Conservation (phyloP, 345 rosid species). For the Syzygium aromaticum region DNA sequence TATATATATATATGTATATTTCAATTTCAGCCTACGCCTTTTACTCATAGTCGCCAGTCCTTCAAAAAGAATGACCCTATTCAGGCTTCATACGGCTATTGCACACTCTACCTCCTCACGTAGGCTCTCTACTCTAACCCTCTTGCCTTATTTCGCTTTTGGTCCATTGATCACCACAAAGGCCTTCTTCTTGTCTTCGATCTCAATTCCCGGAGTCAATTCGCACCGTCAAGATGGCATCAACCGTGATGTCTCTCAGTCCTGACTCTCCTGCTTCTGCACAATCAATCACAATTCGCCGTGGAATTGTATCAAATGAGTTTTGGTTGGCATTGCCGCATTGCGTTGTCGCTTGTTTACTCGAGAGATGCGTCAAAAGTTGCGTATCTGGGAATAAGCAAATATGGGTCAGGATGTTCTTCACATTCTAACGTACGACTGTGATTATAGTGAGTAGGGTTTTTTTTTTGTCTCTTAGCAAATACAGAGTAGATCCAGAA, state of each 20-base stretch:
- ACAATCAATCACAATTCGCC: constrained; percentile 35
- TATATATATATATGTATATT: too few species aligned
- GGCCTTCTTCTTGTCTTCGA: not conserved
- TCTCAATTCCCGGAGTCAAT: not conserved
- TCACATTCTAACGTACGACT: not conserved
- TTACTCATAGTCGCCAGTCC: not conserved
- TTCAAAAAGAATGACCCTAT: too few species aligned
- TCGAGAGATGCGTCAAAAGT: not conserved
- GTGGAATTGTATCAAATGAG: not conserved
- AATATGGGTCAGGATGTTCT: not conserved
- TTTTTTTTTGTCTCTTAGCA: not conserved
- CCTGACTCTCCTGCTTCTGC: constrained; percentile 43
- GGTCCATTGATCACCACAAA: too few species aligned
- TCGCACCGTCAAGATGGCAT: not conserved
- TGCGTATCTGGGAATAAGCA: not conserved
- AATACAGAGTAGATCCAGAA: not conserved
- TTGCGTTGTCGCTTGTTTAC: not conserved
- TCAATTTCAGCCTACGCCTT: too few species aligned
- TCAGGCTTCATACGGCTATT: not conserved
- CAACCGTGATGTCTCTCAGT: constrained; percentile 21
- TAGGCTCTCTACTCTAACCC: not conserved
- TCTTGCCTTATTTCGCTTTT: too few species aligned
- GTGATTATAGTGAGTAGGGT: not conserved
- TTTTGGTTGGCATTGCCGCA: not conserved
- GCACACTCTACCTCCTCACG: not conserved